Base-by-base conservation (phyloP, 202 grass and related monocot genomes). In the Schoenoplectus triqueter region DNA sequence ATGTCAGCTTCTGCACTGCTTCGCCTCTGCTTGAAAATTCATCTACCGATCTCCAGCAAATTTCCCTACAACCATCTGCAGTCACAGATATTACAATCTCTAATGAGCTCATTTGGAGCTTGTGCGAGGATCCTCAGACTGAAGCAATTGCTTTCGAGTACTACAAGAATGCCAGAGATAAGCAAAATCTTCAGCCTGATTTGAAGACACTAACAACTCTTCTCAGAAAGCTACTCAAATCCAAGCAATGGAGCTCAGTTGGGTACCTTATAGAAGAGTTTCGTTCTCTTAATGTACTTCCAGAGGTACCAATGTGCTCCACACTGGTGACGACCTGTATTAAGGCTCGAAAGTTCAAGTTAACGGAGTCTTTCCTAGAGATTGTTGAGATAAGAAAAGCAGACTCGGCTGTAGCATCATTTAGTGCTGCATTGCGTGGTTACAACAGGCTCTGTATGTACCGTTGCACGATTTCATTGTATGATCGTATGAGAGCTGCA, bases 401-500 rank as follows among this genome's bases (percentile, higher is more conserved):
- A 1, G 81, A 69, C 22, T 3, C 84, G 45, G 91, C 90, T 0
- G 47, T 68, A 13, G 52, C 84, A 66, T 86, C 87, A 86, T 98
- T 95, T 86, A 57, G 78, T 75, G 86, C 90, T 0, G 96, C 96
- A 69, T 86, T 98, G 96, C 84, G 67, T 64, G 88, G 90, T 78
- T 95, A 95, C 88, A 98, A 94, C 93, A 92, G 82, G 88, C 93
- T 98, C 57, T 93, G 91, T 78, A 98, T 95, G 96, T 91, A 92
- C 86, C 87, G 75, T 22, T 89, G 87, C 69, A 94, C 96, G 40
- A 80, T 92, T 82, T 87, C 90, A 69, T 84, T 90, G 86, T 90
- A 88, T 46, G 84, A 89, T 2, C 87, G 71, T 52, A 93, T 92
- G 86, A 89, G 39, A 87, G 49, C 82, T 10, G 88, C 84, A 7